Percentiles rank a stretch among this genome's conserved stretches.
phyloP scores from a whole-genome alignment of 2,329 filamentous ascomycete genomes.

The Cordyceps farinosa region DNA sequence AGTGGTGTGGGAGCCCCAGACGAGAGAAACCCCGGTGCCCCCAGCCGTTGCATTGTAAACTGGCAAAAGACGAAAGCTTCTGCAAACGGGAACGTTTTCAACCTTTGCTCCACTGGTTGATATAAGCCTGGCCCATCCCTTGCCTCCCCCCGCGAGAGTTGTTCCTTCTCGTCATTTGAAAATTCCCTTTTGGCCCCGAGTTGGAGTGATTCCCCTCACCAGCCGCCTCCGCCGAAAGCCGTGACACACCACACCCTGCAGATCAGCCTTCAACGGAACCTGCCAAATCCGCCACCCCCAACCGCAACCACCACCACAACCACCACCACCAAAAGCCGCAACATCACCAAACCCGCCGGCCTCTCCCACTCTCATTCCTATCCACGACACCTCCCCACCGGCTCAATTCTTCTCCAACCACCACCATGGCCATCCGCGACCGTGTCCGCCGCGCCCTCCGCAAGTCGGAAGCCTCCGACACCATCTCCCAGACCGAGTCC shows the following conservation, averaged over 20 bases:
- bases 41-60: background rate
- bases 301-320: slow-evolving; percentile 2
- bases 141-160: background rate
- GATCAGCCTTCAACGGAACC: slow-evolving; percentile 9
- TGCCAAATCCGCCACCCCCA: slow-evolving; percentile 8
- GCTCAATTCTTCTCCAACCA: slow-evolving; percentile 21
- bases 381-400: background rate
- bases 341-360: background rate
- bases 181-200: no score
- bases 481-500: slow-evolving; percentile 32
- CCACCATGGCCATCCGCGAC: slow-evolving; percentile 41
- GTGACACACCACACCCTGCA: slow-evolving; percentile 11
- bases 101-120: background rate
- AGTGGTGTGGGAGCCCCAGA: background rate
- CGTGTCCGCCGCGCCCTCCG: slow-evolving; percentile 40
- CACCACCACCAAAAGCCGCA: slow-evolving; percentile 6
- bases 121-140: background rate
- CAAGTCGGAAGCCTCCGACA: slow-evolving; percentile 33
- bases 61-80: background rate
- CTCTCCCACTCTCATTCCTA: background rate
- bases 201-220: no score
- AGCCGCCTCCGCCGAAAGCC: slow-evolving; percentile 12
- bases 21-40: background rate
- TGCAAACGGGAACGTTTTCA: background rate
- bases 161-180: background rate